Evolutionary conservation across 129 eudicot genomes (phyloP), one percentile per base, ranked within the genome.

Genomic region (Flaveria sonorensis): DNA sequence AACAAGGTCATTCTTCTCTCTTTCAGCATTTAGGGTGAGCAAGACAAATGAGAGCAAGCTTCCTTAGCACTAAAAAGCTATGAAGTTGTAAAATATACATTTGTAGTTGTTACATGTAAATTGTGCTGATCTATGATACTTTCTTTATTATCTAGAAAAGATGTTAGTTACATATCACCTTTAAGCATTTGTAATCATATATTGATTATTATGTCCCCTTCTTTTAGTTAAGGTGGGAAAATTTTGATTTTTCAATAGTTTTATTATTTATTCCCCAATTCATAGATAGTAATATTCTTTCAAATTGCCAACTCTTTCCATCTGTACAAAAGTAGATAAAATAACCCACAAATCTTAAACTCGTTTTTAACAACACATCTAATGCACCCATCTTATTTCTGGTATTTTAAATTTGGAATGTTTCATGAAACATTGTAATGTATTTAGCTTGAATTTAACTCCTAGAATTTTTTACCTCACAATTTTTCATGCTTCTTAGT

Each of bases 1-100:
- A 72, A 51, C 91, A 78, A 87, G 94, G 84, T 89, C 97, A 67
- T 89, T 94, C 86, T 94, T 94, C 90, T 94, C 99, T 76, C 92
- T 94, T 83, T 89, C 99, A 71, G 88, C 96, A 65, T 94, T 91
- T 79, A 88, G 91, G 82, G 90, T 93, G 39, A 85, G 88, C 85
- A 93, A 91, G 85, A 83, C 86, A 60, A 84, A 55, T 63, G 82
- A 82, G 87, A 83, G 85, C 62, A 77, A 79, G 83, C 85, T 68
- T 72, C 71, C 52, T 73, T 79, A 71, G 73, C 62, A 52, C 75
- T 10, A 61, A 71, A 85, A 81, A 72, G 81, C 65, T 7, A 42
- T 15, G 9, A 57, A 21, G 81, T 32, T 74, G 78, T 76, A 77
- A 73, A 56, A 73, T 60, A 78, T 64, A 80, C 55, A 57, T 72